Conservation (phyloP, 495 filamentous ascomycete species). For the Xylaria intraflava region DNA sequence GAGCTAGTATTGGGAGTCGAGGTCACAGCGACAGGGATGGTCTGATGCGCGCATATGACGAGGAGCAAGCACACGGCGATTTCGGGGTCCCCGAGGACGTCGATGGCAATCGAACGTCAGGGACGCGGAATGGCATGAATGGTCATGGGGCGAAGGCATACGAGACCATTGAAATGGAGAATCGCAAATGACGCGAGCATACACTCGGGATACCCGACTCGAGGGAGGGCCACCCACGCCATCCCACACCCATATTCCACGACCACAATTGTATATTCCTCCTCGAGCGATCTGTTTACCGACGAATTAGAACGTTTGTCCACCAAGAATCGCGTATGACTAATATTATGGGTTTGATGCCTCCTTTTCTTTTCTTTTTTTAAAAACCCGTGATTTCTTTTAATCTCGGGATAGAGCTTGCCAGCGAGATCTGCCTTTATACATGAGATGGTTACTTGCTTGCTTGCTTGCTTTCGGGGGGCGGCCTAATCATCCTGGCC, state of each 20-base stretch:
- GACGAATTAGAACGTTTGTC: slow-evolving; percentile 21
- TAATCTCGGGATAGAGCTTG: slow-evolving; percentile 21
- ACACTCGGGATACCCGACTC: neutral
- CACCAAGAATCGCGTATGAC: slow-evolving; percentile 22
- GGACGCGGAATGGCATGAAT: slow-evolving; percentile 26
- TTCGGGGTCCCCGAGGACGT: slow-evolving; percentile 64
- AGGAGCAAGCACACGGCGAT: slow-evolving; percentile 57
- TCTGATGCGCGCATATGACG: slow-evolving; percentile 76
- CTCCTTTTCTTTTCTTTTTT: too few relatives aligned
- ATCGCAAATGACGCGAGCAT: slow-evolving; percentile 26
- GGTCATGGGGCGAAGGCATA: slow-evolving; percentile 19
- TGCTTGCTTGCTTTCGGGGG: too few relatives aligned
- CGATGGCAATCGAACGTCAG: slow-evolving; percentile 45
- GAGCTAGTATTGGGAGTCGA: slow-evolving; percentile 53
- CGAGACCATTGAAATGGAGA: slow-evolving; percentile 39
- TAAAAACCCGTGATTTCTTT: too few relatives aligned
- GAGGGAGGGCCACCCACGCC: neutral
- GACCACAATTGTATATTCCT: slow-evolving; percentile 28
- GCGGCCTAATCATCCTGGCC: neutral
- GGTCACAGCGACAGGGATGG: slow-evolving; percentile 64
- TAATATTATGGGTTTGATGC: slow-evolving; percentile 22
- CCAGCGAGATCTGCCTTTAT: slow-evolving; percentile 10
- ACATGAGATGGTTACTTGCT: slow-evolving; percentile 7
- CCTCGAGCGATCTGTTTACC: slow-evolving; percentile 11
- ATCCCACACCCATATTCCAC: slow-evolving; percentile 8